These are phyloP conservation scores for Hortiboletus rubellus DNA, from an alignment of 1,284 basidiomycete species.

Conservation along the genomic window DNA sequence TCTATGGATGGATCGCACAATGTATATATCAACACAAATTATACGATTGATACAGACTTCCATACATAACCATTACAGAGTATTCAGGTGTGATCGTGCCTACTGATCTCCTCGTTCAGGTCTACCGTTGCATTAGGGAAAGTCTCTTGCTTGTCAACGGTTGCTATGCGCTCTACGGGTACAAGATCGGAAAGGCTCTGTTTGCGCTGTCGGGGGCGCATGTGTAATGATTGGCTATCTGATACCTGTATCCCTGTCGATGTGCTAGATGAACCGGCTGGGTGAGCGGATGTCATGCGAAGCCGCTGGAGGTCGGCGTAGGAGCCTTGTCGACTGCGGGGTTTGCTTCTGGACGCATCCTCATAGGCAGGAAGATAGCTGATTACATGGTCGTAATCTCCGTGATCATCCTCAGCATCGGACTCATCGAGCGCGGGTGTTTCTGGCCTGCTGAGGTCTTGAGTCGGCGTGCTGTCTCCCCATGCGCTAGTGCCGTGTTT, in stretches of 20 bases:
- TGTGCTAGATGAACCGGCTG: slow-evolving; percentile 6
- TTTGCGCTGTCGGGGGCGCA: slow-evolving; percentile 56
- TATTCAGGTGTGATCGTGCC: slow-evolving; percentile 34
- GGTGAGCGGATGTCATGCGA: slow-evolving; percentile 41
- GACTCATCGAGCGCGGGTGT: slow-evolving; percentile 73
- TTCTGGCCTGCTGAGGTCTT: slow-evolving; percentile 61
- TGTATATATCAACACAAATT: slow-evolving; percentile 34
- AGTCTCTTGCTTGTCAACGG: slow-evolving; percentile 51
- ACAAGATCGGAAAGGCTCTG: slow-evolving; percentile 64
- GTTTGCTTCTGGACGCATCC: slow-evolving; percentile 42
- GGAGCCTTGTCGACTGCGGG: slow-evolving; percentile 69
- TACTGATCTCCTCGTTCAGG: slow-evolving; percentile 62
- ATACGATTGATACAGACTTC: slow-evolving; percentile 17
- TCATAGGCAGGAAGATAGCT: slow-evolving; percentile 57
- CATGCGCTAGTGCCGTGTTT: slow-evolving; percentile 74
- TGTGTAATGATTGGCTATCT: slow-evolving; percentile 44
- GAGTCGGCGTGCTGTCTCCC: slow-evolving; percentile 54
- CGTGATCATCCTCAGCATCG: slow-evolving; percentile 69
- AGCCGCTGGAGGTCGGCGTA: slow-evolving; percentile 78
- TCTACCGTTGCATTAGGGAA: slow-evolving; percentile 58
- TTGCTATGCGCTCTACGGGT: slow-evolving; percentile 60
- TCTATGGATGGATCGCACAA: slow-evolving; percentile 19
- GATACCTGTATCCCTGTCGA: slow-evolving; percentile 25
- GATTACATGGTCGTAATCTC: slow-evolving; percentile 80
- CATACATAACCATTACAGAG: slow-evolving; percentile 13